phyloP scores from a whole-genome alignment of 2,329 filamentous ascomycete genomes.

The Microdochium nivale region DNA sequence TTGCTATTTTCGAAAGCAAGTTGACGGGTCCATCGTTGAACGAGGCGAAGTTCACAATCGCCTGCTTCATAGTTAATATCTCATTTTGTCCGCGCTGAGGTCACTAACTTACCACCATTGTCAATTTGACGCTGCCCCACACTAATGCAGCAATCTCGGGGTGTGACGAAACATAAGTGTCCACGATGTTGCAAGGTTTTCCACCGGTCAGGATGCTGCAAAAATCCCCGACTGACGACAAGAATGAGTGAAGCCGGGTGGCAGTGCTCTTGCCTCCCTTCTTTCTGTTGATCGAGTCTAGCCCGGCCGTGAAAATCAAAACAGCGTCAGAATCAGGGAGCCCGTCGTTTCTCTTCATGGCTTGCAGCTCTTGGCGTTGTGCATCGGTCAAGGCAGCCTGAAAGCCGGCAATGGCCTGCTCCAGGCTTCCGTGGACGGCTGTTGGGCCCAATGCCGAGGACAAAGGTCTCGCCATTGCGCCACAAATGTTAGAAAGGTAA shows the following conservation, averaged over 20 bases:
- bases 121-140: conserved; percentile 33
- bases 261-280: conserved; percentile 16
- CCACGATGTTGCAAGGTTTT: conserved; percentile 21
- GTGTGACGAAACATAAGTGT: conserved; percentile 27
- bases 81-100: conserved; percentile 18
- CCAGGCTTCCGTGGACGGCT: not conserved
- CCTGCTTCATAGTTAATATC: conserved; percentile 13
- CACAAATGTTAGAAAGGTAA: no score
- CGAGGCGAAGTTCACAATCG: conserved; percentile 22
- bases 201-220: conserved; percentile 25
- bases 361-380: not conserved
- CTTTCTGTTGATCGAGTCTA: conserved; percentile 12
- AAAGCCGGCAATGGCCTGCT: not conserved
- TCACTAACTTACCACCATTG: conserved; percentile 21
- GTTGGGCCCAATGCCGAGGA: not conserved
- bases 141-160: conserved; percentile 27
- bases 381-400: conserved; percentile 2
- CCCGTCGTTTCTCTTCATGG: not conserved
- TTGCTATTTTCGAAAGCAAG: conserved; percentile 22
- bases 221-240: conserved; percentile 28
- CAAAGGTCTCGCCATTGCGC: not conserved
- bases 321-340: conserved; percentile 20
- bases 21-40: conserved; percentile 30
- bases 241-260: conserved; percentile 18
- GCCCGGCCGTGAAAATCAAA: conserved; percentile 23